A percentile compares a stretch with the other conserved stretches of the same genome.
These are phyloP conservation scores for Ascochyta pisi DNA, from an alignment of 2,329 filamentous ascomycete species.

Conservation along the genomic window DNA sequence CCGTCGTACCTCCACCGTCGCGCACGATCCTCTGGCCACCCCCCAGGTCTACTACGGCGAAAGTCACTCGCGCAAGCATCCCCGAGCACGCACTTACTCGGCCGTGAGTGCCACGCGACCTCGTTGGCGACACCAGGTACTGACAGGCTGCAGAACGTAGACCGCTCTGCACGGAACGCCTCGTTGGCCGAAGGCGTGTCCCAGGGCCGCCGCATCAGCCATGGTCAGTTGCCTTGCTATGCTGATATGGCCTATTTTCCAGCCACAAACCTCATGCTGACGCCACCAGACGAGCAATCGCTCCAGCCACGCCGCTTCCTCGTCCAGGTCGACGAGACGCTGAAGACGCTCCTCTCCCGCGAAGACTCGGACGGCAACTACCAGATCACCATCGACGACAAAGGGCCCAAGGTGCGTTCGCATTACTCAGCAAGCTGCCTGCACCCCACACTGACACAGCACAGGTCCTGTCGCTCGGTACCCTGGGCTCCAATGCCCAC, in stretches of 20 bases:
- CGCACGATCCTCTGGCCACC: conserved; percentile 63
- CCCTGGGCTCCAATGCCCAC: conserved; percentile 82
- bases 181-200: conserved; percentile 34
- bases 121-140: background rate
- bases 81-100: conserved; percentile 61
- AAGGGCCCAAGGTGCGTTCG: conserved; percentile 79
- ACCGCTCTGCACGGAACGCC: conserved; percentile 41
- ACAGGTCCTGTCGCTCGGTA: conserved; percentile 81
- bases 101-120: conserved; percentile 53
- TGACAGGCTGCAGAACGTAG: conserved; percentile 37
- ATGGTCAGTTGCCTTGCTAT: conserved; percentile 36
- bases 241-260: too few species aligned
- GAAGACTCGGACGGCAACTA: conserved; percentile 95
- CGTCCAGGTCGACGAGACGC: conserved; percentile 83
- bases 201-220: conserved; percentile 46
- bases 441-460: conserved; percentile 30
- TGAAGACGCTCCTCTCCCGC: conserved; percentile 77
- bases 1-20: conserved; percentile 50
- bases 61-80: conserved; percentile 55
- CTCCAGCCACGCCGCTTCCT: conserved; percentile 78
- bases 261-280: conserved; percentile 18
- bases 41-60: conserved; percentile 67
- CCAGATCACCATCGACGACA: conserved; percentile 97
- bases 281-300: conserved; percentile 71
- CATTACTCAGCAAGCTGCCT: conserved; percentile 5